These are phyloP conservation scores for Neonectria ditissima DNA, from an alignment of 2,329 filamentous ascomycete species.

Conservation along the genomic window DNA sequence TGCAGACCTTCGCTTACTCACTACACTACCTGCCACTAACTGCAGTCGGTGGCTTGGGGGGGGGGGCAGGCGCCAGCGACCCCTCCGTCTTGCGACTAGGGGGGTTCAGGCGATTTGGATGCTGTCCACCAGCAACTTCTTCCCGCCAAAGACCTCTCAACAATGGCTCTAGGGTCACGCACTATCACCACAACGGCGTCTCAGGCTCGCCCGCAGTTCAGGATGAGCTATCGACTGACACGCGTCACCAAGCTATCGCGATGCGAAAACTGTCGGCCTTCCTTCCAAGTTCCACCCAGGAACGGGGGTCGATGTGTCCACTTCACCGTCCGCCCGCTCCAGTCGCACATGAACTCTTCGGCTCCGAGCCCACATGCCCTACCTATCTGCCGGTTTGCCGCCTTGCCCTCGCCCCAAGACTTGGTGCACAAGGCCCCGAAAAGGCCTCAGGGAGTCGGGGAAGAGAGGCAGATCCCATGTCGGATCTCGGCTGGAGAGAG, in stretches of 20 bases:
- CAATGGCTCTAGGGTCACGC: background rate
- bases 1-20: background rate
- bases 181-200: background rate
- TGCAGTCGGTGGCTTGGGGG: background rate
- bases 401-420: background rate
- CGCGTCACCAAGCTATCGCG: background rate
- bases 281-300: background rate
- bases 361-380: too few relatives aligned
- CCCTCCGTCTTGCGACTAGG: conserved; percentile 5
- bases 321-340: background rate
- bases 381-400: conserved; percentile 5
- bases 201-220: background rate
- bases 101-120: conserved; percentile 8
- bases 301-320: background rate
- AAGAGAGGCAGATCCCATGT: too few relatives aligned
- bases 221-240: background rate
- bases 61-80: background rate
- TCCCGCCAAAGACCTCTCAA: background rate
- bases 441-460: conserved; percentile 2
- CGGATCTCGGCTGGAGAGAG: background rate
- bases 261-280: background rate
- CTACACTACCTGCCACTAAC: background rate
- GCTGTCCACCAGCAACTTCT: background rate
- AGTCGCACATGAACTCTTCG: background rate
- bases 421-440: background rate